Evolutionary conservation across 2,329 filamentous ascomycete species (phyloP), one percentile per base, ranked within the genome.

Genomic region (Colletotrichum caudatum): DNA sequence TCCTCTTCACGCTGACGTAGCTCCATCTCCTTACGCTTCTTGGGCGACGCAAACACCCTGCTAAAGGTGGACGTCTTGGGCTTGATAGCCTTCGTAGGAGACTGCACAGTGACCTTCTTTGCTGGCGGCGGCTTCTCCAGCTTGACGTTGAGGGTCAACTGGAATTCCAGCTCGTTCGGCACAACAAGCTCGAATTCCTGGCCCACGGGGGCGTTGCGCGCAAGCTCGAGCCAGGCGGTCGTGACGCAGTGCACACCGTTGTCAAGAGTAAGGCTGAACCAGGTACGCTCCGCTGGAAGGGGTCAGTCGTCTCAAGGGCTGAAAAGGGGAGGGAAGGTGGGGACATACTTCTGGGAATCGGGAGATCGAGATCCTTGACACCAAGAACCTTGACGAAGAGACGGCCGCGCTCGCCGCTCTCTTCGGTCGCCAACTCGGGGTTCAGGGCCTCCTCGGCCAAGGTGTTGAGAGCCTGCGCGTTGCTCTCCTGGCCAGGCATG

Each of bases 311-410:
- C 3, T 20, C 16, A 20, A 16, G 26, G 18, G 8, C 18, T 65
- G 74, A 78, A 71, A 76, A 75, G 7, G 7, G 14, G n/a, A 4
- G 4, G 46, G 9, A 7, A 2, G 9, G 57, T 74, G 80, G 62
- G n/a, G n/a, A 35, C 64, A 87, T 88, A 96, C 94, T 95, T 83
- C 92, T 93, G 41, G 96, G 95, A 66, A 99, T 85, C 29, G 96
- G 95, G 54, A 98, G 86, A 78, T 98, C 95, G 48, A 99, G 87
- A 77, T 98, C 95, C 81, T 98, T 98, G 74, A 98, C 94, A 56
- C 95, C 95, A 81, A 98, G 92, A n/a, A 99, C 96, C 85, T 99
- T 99, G 75, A 99, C 95, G 77, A 99, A 99, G 1, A 99, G 87
- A 72, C 96, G 88, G 12, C 96, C 96, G 76, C 96, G 88, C 82